Percentiles rank a stretch among this genome's conserved stretches.
These are phyloP conservation scores for Tylopilus intermedius DNA, from an alignment of 768 basidiomycete species.

Conservation along the genomic window DNA sequence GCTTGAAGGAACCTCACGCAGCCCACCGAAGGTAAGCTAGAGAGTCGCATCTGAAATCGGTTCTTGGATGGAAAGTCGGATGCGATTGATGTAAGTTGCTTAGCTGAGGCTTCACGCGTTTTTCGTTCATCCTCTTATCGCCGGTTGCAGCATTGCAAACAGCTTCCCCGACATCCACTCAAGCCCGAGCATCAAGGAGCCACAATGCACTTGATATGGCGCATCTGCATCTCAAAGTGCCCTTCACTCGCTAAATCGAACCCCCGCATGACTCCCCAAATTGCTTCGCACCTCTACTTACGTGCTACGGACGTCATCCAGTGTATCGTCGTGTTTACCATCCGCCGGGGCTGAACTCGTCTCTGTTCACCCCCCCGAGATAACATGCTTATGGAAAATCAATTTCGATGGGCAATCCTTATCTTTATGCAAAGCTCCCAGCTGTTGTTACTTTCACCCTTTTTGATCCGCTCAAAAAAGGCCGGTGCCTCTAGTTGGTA, in stretches of 20 bases:
- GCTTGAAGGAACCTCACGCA: slow-evolving; percentile 70
- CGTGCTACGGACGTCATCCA: slow-evolving; percentile 1
- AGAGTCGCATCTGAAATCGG: slow-evolving; percentile 87
- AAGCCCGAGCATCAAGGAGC: slow-evolving; percentile 5
- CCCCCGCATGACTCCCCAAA: neutral
- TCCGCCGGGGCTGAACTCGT: slow-evolving; percentile 1
- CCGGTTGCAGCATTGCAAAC: slow-evolving; percentile 52
- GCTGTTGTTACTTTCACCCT: slow-evolving; percentile 10
- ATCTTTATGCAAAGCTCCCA: slow-evolving; percentile 17
- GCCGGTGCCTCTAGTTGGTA: slow-evolving; percentile 11
- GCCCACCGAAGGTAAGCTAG: slow-evolving; percentile 72
- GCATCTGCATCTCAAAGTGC: neutral
- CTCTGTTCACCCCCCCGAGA: slow-evolving; percentile 5
- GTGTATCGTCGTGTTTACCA: neutral
- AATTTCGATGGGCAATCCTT: slow-evolving; percentile 13
- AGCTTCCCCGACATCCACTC: slow-evolving; percentile 57
- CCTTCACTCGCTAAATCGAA: neutral
- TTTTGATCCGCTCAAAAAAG: slow-evolving; percentile 19
- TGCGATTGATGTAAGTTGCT: slow-evolving; percentile 39
- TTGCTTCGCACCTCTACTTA: neutral
- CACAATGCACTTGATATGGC: slow-evolving; percentile 8
- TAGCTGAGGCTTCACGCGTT: slow-evolving; percentile 36
- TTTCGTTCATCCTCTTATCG: slow-evolving; percentile 41
- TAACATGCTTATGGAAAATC: slow-evolving; percentile 13
- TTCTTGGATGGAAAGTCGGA: slow-evolving; percentile 88